Conservation (phyloP, 495 filamentous ascomycete species). For the Staphylotrichum tortipilum region DNA sequence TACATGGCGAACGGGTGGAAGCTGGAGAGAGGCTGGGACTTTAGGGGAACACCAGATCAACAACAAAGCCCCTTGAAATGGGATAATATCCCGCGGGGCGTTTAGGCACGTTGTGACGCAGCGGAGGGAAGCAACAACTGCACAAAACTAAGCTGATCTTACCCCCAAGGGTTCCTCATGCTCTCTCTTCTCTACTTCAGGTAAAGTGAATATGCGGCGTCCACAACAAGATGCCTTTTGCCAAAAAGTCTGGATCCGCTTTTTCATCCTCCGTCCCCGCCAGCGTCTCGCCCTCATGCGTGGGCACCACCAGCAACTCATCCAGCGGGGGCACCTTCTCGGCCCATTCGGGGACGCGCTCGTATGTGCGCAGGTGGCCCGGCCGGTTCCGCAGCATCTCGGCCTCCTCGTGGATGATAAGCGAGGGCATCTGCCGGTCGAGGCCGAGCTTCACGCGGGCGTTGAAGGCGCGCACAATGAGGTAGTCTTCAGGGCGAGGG, state of each 20-base stretch:
- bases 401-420: not conserved
- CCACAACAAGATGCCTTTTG: conserved; percentile 4
- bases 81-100: too few species aligned
- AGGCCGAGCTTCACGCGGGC: not conserved
- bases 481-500: not conserved
- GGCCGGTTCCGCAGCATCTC: not conserved
- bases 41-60: too few species aligned
- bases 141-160: too few species aligned
- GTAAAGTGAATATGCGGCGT: conserved; percentile 4
- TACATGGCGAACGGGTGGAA: too few species aligned
- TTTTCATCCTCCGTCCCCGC: conserved; percentile 1
- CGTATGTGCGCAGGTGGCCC: not conserved
- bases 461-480: conserved; percentile 1
- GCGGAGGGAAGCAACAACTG: too few species aligned
- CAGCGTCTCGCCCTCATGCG: not conserved
- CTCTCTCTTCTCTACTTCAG: too few species aligned
- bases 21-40: too few species aligned
- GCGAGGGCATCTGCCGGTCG: not conserved
- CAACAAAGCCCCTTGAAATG: too few species aligned
- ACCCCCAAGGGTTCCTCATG: too few species aligned
- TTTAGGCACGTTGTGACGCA: too few species aligned
- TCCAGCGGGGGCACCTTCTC: not conserved
- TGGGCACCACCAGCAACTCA: not conserved
- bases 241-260: not conserved
- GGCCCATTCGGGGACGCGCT: conserved; percentile 1